phyloP scores from a whole-genome alignment of 352 stramenopile species.

The Phytophthora uliginosa region DNA sequence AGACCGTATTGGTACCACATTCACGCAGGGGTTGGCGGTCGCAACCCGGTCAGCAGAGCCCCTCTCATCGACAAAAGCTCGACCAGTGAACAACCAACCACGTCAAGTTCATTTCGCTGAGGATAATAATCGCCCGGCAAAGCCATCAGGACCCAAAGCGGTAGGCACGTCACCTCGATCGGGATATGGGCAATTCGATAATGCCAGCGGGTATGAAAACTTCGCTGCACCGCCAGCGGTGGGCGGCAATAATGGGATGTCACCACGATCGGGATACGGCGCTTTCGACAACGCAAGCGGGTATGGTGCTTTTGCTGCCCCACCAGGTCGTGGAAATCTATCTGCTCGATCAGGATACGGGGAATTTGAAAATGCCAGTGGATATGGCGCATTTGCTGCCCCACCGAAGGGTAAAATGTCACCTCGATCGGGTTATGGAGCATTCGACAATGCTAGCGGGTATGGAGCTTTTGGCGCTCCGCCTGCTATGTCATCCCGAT shows the following conservation, averaged over 20 bases:
- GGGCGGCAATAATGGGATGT: constrained; percentile 22
- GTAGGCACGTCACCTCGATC: constrained; percentile 31
- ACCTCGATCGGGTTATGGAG: constrained; percentile 42
- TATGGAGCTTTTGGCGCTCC: constrained; percentile 49
- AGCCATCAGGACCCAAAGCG: constrained; percentile 1
- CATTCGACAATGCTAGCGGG: constrained; percentile 40
- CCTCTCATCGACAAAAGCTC: constrained; percentile 5
- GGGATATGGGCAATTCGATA: constrained; percentile 47
- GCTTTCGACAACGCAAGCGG: constrained; percentile 32
- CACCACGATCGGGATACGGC: constrained; percentile 35
- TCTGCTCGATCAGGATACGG: constrained; percentile 40
- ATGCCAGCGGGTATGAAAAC: constrained; percentile 42
- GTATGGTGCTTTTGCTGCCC: constrained; percentile 26
- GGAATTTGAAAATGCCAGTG: constrained; percentile 38
- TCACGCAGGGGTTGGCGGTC: constrained; percentile 63
- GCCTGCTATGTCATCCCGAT: constrained; percentile 36
- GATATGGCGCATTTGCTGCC: constrained; percentile 37
- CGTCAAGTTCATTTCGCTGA: constrained; percentile 35
- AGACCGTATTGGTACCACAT: constrained; percentile 77
- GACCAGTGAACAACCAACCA: constrained; percentile 9
- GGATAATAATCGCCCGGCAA: constrained; percentile 12
- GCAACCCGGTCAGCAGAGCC: constrained; percentile 29
- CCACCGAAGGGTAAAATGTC: constrained; percentile 13
- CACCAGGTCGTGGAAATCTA: background rate
- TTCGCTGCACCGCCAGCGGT: constrained; percentile 38